Conservation (phyloP, 2,329 filamentous ascomycete genomes). For the Arthroderma sp. region DNA sequence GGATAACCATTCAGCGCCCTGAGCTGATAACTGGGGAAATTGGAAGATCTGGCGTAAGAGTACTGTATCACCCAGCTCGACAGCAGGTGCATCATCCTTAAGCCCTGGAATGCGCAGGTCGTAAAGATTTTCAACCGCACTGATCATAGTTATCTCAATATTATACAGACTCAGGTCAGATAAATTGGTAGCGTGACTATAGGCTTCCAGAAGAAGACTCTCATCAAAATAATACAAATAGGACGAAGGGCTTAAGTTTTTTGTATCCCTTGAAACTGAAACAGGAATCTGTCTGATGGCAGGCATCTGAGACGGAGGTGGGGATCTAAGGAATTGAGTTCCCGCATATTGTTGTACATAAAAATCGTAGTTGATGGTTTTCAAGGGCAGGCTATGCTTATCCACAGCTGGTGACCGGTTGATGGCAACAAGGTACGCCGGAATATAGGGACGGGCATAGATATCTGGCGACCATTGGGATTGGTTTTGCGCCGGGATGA, state of each 20-base stretch:
- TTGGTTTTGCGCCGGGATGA: background rate
- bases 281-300: slow-evolving; percentile 6
- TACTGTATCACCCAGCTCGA: slow-evolving; percentile 16
- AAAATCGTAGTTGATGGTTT: slow-evolving; percentile 12
- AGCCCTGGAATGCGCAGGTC: slow-evolving; percentile 16
- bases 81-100: slow-evolving; percentile 13
- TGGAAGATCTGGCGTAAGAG: slow-evolving; percentile 15
- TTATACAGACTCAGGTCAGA: slow-evolving; percentile 12
- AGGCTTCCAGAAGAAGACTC: slow-evolving; percentile 14
- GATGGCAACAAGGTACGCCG: slow-evolving; percentile 15
- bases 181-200: slow-evolving; percentile 11
- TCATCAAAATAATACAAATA: slow-evolving; percentile 16
- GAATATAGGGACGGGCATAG: slow-evolving; percentile 15
- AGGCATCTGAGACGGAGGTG: slow-evolving; percentile 7
- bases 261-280: slow-evolving; percentile 6
- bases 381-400: slow-evolving; percentile 7
- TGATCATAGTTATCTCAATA: slow-evolving; percentile 7
- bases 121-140: slow-evolving; percentile 11
- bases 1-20: slow-evolving; percentile 11
- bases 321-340: slow-evolving; percentile 9
- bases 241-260: slow-evolving; percentile 6
- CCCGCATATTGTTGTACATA: slow-evolving; percentile 15
- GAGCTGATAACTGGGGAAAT: slow-evolving; percentile 10
- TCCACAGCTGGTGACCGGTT: slow-evolving; percentile 15
- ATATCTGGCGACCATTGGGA: slow-evolving; percentile 12